Base-by-base conservation (phyloP, 345 rosid genomes). In the Rhizophora apiculata region DNA sequence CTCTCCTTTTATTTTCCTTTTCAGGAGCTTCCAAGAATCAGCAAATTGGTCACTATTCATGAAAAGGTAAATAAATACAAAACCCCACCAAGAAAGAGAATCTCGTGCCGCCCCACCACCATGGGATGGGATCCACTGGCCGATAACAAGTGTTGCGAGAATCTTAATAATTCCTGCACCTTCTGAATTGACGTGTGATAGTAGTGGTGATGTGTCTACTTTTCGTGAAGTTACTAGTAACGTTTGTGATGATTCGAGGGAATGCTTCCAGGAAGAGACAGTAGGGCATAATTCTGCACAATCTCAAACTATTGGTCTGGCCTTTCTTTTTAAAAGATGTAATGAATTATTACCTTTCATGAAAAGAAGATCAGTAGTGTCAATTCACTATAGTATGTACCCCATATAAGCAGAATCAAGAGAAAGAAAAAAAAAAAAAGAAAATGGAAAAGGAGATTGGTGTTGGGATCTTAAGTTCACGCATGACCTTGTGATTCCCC, bases 221-320 rank as follows among this genome's bases (percentile, higher is more conserved):
- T 16, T 11, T 39, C 16, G 11, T 21, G 20, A 55, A 55, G 59
- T 22, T 55, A 22, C 29, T 22, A 26, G 59, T 6, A 62, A 69
- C 48, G 10, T 64, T 72, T 69, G 63, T 78, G 80, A 69, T 74
- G 74, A 79, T 68, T 64, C 62, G 49, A 43, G 19, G 49, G 16
- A 39, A 43, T 13, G 49, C 16, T 43, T 43, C 16, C 4, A 15
- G 13, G 49, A 1, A 13, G 49, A 3, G 5, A 43, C 11, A 9
- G 13, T 39, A 39, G 46, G 46, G 46, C 15, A 10, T 39, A 10
- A 39, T 39, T 10, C 15, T 10, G 15, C 10, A 10, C 46, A 15
- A 39, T 39, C 15, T 13, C 49, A 43, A 43, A 43, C 49, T 3
- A 3, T 43, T 9, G 46, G 11, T 39, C 46, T 9, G 3, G 46